Percentiles rank a stretch among this genome's conserved stretches.
Conservation (phyloP, 257 asterid species). For the Plectranthus barbatus region DNA sequence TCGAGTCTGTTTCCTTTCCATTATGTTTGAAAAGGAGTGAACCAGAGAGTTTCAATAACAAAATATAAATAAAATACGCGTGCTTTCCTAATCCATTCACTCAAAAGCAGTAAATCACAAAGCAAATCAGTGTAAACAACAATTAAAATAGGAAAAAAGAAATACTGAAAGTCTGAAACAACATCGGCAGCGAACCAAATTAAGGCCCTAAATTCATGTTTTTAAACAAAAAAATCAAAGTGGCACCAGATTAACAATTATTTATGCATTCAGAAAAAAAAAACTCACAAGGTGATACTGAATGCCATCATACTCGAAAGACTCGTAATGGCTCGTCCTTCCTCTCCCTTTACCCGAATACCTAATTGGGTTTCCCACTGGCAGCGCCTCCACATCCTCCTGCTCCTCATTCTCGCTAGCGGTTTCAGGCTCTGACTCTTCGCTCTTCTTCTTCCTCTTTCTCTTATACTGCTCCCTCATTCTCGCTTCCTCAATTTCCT, state of each 20-base stretch:
- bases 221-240: not conserved
- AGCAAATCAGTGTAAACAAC: not conserved
- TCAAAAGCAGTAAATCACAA: not conserved
- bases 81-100: not conserved
- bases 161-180: no score
- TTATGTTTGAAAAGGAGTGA: not conserved
- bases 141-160: not conserved
- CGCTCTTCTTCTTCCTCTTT: constrained; percentile 8
- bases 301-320: constrained; percentile 67
- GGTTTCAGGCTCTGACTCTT: constrained; percentile 19
- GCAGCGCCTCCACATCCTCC: constrained; percentile 46
- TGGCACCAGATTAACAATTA: not conserved
- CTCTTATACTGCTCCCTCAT: constrained; percentile 19
- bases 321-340: constrained; percentile 31
- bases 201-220: no score
- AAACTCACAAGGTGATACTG: constrained; percentile 67
- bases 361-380: constrained; percentile 62
- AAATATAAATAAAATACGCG: not conserved
- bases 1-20: not conserved
- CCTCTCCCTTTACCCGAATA: constrained; percentile 64
- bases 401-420: constrained; percentile 26
- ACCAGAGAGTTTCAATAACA: not conserved
- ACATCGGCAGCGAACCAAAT: not conserved
- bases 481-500: constrained; percentile 28
- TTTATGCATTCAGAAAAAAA: not conserved